Percentiles rank a stretch among this genome's conserved stretches.
Conservation (phyloP, 306 rosid species). For the Morella rubra region DNA sequence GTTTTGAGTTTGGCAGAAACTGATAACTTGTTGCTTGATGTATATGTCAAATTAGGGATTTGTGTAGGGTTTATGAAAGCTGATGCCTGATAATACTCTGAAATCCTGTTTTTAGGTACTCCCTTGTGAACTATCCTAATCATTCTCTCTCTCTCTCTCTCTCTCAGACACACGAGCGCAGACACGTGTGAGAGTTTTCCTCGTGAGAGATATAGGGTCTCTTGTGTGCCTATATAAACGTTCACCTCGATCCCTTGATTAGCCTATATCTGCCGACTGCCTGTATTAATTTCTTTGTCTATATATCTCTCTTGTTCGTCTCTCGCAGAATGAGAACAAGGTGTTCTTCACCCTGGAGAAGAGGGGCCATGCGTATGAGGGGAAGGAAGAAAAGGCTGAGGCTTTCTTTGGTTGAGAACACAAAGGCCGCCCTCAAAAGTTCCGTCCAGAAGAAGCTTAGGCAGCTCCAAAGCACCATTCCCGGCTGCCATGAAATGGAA, state of each 20-base stretch:
- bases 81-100: no score
- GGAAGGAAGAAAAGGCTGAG: constrained; percentile 55
- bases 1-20: background rate
- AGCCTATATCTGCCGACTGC: constrained; percentile 7
- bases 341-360: constrained; percentile 32
- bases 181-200: background rate
- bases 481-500: constrained; percentile 44
- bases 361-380: constrained; percentile 37
- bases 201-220: background rate
- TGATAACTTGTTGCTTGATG: background rate
- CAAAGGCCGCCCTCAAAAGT: constrained; percentile 10
- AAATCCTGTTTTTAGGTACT: background rate
- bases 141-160: background rate
- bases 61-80: background rate
- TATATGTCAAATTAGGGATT: background rate
- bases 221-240: constrained; percentile 20
- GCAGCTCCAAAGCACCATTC: constrained; percentile 55
- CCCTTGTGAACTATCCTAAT: background rate
- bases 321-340: constrained; percentile 40
- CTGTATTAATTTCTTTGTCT: constrained; percentile 6
- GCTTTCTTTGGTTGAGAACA: constrained; percentile 31
- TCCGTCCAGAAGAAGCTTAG: constrained; percentile 43
- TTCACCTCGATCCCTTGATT: background rate
- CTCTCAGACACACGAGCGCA: background rate
- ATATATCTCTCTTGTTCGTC: constrained; percentile 3